Percentiles rank a stretch among this genome's conserved stretches.
phyloP scores from a whole-genome alignment of 805 yeast species.

The Candida sonorensis region DNA sequence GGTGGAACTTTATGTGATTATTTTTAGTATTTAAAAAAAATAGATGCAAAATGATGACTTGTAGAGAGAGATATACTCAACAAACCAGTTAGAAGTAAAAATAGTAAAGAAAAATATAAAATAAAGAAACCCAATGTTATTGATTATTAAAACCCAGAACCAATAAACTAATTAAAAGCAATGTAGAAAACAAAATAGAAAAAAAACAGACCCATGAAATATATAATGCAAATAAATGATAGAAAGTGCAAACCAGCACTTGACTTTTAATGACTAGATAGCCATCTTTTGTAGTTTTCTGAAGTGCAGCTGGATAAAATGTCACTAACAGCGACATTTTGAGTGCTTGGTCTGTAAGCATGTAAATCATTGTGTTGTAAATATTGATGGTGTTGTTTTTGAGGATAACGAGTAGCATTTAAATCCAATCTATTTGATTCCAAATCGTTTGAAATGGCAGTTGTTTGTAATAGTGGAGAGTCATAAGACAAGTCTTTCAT shows the following conservation, averaged over 20 bases:
- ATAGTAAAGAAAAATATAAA: too few relatives aligned
- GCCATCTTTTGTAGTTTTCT: constrained; percentile 27
- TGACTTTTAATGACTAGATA: constrained; percentile 18
- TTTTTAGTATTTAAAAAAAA: too few relatives aligned
- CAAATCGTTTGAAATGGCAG: constrained; percentile 17
- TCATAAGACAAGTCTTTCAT: constrained; percentile 23
- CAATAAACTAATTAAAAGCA: too few relatives aligned
- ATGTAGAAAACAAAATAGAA: too few relatives aligned
- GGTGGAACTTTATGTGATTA: too few relatives aligned
- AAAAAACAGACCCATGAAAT: not conserved
- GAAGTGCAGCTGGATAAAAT: constrained; percentile 23
- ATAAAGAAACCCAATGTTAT: too few relatives aligned
- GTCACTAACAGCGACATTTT: constrained; percentile 25
- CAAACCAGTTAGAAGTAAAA: too few relatives aligned
- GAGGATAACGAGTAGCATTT: constrained; percentile 10
- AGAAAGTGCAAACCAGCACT: too few relatives aligned
- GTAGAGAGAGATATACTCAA: too few relatives aligned
- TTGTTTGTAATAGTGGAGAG: constrained; percentile 23
- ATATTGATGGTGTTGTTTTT: not conserved
- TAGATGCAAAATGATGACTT: too few relatives aligned
- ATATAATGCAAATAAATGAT: not conserved
- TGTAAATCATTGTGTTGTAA: not conserved
- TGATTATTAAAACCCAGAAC: too few relatives aligned
- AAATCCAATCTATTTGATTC: constrained; percentile 26
- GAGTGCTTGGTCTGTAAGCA: constrained; percentile 8